Evolutionary conservation across 805 yeast genomes (phyloP).

Genomic region (Pichia exigua): DNA sequence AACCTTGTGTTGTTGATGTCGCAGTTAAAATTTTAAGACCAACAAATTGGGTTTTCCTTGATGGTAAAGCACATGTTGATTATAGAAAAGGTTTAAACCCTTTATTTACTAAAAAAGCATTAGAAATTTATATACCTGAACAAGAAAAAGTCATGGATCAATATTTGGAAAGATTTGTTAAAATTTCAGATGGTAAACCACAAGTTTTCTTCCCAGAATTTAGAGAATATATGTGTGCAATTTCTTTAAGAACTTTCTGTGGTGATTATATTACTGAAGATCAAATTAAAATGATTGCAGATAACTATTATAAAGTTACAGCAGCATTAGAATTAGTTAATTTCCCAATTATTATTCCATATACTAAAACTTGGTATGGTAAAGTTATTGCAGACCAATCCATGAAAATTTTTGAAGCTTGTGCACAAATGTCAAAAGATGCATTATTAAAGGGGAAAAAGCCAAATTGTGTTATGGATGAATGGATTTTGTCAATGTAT

Average conservation of each 20-base stretch:
- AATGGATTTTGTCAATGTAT: constrained; percentile 85
- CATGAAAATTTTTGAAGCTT: constrained; percentile 81
- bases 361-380: constrained; percentile 97
- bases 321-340: constrained; percentile 96
- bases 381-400: constrained; percentile 87
- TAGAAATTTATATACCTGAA: constrained; percentile 75
- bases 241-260: constrained; percentile 88
- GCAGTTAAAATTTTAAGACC: constrained; percentile 92
- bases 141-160: constrained; percentile 80
- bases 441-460: constrained; percentile 70
- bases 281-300: constrained; percentile 82
- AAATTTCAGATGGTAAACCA: constrained; percentile 51
- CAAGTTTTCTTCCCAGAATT: constrained; percentile 82
- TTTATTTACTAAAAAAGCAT: constrained; percentile 75
- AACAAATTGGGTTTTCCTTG: constrained; percentile 94
- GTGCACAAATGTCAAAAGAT: constrained; percentile 83
- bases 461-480: constrained; percentile 89
- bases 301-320: constrained; percentile 84
- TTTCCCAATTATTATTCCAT: constrained; percentile 94
- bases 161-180: constrained; percentile 62
- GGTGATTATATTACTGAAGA: constrained; percentile 91
- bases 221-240: constrained; percentile 93
- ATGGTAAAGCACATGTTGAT: constrained; percentile 92
- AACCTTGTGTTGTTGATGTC: constrained; percentile 97
- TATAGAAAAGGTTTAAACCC: constrained; percentile 89